These are phyloP conservation scores for Collariella sp. DNA, from an alignment of 495 filamentous ascomycete species.

Conservation along the genomic window DNA sequence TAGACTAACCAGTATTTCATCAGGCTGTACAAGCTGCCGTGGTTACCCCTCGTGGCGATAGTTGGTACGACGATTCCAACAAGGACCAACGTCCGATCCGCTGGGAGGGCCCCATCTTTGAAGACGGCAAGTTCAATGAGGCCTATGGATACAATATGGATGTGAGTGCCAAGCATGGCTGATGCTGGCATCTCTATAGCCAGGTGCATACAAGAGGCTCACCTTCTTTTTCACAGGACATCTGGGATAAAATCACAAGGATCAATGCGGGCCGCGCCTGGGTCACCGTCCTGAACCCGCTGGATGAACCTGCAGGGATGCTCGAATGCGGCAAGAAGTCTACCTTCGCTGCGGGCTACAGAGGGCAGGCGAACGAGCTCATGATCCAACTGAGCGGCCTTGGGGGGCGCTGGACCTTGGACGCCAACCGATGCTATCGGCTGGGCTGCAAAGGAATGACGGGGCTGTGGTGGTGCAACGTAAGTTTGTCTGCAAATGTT, in stretches of 20 bases:
- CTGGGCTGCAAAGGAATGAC: background rate
- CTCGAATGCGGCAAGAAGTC: background rate
- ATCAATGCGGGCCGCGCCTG: background rate
- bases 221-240: background rate
- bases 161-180: background rate
- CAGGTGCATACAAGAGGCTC: background rate
- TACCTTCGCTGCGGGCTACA: background rate
- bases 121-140: background rate
- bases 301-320: background rate
- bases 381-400: background rate
- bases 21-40: background rate
- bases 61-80: too few species aligned
- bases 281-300: background rate
- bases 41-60: background rate
- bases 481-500: too few species aligned
- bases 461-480: slow-evolving; percentile 6
- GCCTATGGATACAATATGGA: background rate
- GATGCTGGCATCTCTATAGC: too few species aligned
- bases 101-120: background rate
- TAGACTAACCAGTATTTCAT: background rate
- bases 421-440: background rate
- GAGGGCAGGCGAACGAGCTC: background rate
- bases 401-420: background rate
- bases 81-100: too few species aligned
- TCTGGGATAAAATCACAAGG: background rate